Evolutionary conservation across 345 rosid species (phyloP).

Genomic region (Aegle marmelos): DNA sequence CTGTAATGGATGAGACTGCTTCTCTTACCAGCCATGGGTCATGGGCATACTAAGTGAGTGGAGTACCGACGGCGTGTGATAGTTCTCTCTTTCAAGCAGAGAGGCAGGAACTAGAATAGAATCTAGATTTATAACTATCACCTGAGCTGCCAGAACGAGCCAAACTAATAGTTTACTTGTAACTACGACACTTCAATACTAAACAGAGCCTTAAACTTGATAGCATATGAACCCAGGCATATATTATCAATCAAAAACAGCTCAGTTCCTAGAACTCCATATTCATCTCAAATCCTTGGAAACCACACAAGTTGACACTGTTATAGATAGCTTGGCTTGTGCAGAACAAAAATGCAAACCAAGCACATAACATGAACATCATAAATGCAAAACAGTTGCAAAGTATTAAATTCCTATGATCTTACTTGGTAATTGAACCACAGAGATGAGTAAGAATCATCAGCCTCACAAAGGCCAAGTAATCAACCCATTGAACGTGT

Average conservation of each 20-base stretch:
- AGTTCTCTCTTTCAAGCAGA: no score
- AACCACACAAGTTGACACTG: background rate
- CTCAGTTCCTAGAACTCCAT: background rate
- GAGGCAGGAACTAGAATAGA: no score
- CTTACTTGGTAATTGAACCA: background rate
- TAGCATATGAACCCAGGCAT: background rate
- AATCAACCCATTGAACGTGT: background rate
- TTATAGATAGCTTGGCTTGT: background rate
- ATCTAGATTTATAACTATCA: no score
- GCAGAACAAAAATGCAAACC: background rate
- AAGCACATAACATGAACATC: background rate
- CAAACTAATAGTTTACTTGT: no score
- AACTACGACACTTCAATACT: no score
- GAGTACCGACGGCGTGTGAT: no score
- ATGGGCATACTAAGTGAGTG: no score
- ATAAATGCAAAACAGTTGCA: background rate
- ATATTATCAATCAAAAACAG: background rate
- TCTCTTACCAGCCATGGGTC: no score
- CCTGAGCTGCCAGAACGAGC: no score
- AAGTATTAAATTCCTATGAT: background rate
- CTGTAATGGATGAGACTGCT: no score
- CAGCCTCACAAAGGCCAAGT: background rate
- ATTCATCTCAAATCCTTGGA: background rate
- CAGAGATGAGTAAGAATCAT: background rate
- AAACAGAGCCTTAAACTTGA: no score